A percentile compares a stretch with the other conserved stretches of the same genome.
Conservation (phyloP, 805 yeast genomes). For the Saturnispora mendoncae region DNA sequence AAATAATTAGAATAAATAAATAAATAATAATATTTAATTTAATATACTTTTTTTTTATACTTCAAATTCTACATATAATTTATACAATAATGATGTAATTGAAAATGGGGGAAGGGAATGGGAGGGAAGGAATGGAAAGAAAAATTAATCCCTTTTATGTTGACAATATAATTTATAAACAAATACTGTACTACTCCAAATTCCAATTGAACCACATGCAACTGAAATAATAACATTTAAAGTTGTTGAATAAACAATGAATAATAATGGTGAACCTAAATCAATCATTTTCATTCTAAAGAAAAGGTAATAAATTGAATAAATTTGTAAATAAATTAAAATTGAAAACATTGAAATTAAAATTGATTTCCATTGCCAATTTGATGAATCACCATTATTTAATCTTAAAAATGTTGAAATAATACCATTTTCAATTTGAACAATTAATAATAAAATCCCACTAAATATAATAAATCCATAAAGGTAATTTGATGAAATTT, state of each 20-base stretch:
- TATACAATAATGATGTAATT: too few species aligned
- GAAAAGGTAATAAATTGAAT: constrained; percentile 59
- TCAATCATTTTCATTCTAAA: constrained; percentile 53
- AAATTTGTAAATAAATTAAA: constrained; percentile 60
- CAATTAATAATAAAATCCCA: constrained; percentile 46
- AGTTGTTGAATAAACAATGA: constrained; percentile 62
- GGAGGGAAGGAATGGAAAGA: too few species aligned
- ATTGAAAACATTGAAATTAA: constrained; percentile 58
- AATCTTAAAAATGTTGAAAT: constrained; percentile 60
- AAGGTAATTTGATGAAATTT: constrained; percentile 44
- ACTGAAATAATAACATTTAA: constrained; percentile 55
- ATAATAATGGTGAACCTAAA: constrained; percentile 56
- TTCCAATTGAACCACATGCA: constrained; percentile 69
- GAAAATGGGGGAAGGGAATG: too few species aligned
- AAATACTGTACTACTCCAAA: constrained; percentile 57
- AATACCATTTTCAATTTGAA: constrained; percentile 63
- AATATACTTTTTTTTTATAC: too few species aligned
- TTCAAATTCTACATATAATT: too few species aligned
- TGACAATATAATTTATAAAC: constrained; percentile 53
- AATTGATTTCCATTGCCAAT: constrained; percentile 84
- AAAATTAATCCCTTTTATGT: constrained; percentile 14
- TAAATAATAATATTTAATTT: too few species aligned
- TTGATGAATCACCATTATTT: constrained; percentile 38
- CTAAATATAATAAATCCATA: constrained; percentile 69
- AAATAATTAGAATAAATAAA: too few species aligned